These are phyloP conservation scores for Hyphodiscus hymeniophilus DNA, from an alignment of 495 filamentous ascomycete genomes.

Conservation along the genomic window DNA sequence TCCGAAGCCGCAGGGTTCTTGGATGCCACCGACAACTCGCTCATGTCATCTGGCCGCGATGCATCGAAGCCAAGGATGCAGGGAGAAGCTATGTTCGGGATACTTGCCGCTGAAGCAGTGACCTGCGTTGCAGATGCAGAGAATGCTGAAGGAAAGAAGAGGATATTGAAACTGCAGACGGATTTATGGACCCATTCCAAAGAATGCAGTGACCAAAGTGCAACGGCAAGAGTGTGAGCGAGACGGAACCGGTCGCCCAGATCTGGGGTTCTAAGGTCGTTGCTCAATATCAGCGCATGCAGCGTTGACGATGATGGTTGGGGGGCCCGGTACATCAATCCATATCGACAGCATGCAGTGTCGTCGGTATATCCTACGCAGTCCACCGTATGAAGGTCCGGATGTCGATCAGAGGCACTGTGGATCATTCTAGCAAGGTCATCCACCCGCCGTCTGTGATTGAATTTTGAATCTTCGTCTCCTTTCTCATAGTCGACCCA, in stretches of 20 bases:
- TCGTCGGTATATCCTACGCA: slow-evolving; percentile 32
- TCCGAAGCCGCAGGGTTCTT: slow-evolving; percentile 18
- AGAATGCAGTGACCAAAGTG: slow-evolving; percentile 30
- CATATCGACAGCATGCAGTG: slow-evolving; percentile 22
- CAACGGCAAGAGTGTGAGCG: slow-evolving; percentile 25
- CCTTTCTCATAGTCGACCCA: slow-evolving; percentile 29
- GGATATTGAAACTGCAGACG: slow-evolving; percentile 24
- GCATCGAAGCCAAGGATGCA: slow-evolving; percentile 29
- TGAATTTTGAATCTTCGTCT: slow-evolving; percentile 25
- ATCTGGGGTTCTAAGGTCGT: slow-evolving; percentile 25
- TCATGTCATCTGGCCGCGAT: slow-evolving; percentile 27
- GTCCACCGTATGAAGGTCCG: slow-evolving; percentile 29
- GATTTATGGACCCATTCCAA: slow-evolving; percentile 34
- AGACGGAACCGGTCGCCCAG: slow-evolving; percentile 27
- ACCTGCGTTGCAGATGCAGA: slow-evolving; percentile 13
- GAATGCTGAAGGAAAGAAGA: slow-evolving; percentile 26
- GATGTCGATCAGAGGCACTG: slow-evolving; percentile 26
- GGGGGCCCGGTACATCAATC: slow-evolving; percentile 23
- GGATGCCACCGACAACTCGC: slow-evolving; percentile 27
- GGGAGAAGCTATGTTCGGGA: slow-evolving; percentile 21
- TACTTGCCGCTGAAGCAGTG: slow-evolving; percentile 12
- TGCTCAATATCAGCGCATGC: slow-evolving; percentile 21
- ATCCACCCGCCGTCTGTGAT: slow-evolving; percentile 27
- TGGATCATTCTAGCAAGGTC: slow-evolving; percentile 31
- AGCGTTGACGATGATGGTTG: slow-evolving; percentile 18